phyloP scores from a whole-genome alignment of 768 basidiomycete genomes.

The Hericium rajendrae region DNA sequence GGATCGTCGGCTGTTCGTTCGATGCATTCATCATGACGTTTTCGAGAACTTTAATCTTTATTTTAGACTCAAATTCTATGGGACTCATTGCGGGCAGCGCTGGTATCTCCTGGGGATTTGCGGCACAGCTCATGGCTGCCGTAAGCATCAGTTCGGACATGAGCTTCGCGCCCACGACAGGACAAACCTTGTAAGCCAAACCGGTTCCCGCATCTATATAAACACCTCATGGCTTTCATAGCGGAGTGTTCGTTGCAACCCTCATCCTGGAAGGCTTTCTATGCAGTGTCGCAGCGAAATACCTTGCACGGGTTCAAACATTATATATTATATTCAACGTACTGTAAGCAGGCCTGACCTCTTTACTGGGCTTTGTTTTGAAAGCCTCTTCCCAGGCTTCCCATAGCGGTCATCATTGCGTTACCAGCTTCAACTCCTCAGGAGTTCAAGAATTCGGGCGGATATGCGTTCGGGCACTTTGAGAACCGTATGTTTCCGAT shows the following conservation, averaged over 20 bases:
- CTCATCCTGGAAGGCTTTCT: constrained; percentile 23
- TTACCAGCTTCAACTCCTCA: constrained; percentile 54
- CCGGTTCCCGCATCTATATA: constrained; percentile 2
- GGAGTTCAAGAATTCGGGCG: constrained; percentile 48
- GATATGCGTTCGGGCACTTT: constrained; percentile 56
- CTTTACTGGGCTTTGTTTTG: background rate
- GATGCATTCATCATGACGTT: background rate
- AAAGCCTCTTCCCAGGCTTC: background rate
- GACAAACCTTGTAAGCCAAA: constrained; percentile 16
- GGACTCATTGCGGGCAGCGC: constrained; percentile 26
- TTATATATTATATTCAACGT: constrained; percentile 28
- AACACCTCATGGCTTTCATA: background rate
- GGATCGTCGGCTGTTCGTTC: constrained; percentile 30
- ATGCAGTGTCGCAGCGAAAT: constrained; percentile 24
- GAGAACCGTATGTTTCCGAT: constrained; percentile 35
- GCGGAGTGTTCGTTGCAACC: constrained; percentile 25
- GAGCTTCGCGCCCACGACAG: constrained; percentile 18
- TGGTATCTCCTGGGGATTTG: constrained; percentile 28
- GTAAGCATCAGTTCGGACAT: constrained; percentile 24
- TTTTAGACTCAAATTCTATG: constrained; percentile 27
- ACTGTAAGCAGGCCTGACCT: constrained; percentile 15
- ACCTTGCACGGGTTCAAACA: constrained; percentile 27
- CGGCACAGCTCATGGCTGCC: constrained; percentile 30
- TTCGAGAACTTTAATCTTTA: background rate
- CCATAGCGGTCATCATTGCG: constrained; percentile 27